Evolutionary conservation across 441 rosid species (phyloP), one percentile per base, ranked within the genome.

Genomic region (Omphalea diandra): DNA sequence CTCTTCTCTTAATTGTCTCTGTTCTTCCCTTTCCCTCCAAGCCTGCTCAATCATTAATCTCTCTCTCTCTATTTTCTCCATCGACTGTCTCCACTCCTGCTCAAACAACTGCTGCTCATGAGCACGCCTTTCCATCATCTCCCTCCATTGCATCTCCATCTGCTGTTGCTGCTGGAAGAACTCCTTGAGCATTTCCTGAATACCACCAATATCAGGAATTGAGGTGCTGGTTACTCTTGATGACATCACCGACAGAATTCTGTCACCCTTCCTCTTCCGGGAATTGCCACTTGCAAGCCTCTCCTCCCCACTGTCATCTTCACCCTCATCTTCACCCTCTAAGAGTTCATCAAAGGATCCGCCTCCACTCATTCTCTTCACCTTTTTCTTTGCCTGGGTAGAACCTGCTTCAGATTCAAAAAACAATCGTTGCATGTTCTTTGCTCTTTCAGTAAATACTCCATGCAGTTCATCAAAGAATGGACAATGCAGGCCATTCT

Each of bases 11-110:
- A 62, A 40, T 74, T 82, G 84, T 68, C 83, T 75, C 71, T 85
- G 84, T 66, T 85, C 89, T 65, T 83, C 89, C 60, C 76, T 84
- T 76, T 83, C 88, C 76, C 80, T 79, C 86, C 85, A 82, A 41
- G 81, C 83, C 79, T 72, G 81, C 71, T 84, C 85, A 7, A 61
- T 76, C 79, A 78, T 52, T 74, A 85, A 53, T 68, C 88, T 80
- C 75, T 85, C 88, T 68, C 80, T 83, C 81, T 85, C 87, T 18
- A 77, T 79, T 76, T 78, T 81, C 81, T 85, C 89, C 83, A 81
- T 83, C 1, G 78, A 71, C 65, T 64, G 76, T 59, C 82, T 76
- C 86, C 89, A 82, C 61, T 87, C 88, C 80, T 83, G 79, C 78
- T 83, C 89, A 46, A 75, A 74, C 75, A 77, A 56, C 32, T 64